Evolutionary conservation across 208 protist genomes (phyloP), one percentile per base, ranked within the genome.

Genomic region (Sergeia podlipaevii): DNA sequence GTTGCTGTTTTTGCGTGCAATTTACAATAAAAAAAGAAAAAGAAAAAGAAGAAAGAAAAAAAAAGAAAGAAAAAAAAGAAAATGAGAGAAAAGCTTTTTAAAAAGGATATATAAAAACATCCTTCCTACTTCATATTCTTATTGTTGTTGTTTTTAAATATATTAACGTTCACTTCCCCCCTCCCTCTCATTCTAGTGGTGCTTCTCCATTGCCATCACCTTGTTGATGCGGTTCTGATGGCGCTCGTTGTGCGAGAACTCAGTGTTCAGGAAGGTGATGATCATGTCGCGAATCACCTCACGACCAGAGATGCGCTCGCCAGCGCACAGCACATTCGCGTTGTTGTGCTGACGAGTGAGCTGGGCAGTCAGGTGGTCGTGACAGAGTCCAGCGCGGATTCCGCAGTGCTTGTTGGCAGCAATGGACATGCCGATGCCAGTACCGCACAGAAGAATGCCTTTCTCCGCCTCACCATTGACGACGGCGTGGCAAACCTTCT

Each of bases 381-480:
- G 78, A 75, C 90, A 97, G 29, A 98, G 73, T 13, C 91, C 96
- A 0, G 91, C 93, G 10, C 96, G 80, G 55, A 98, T 86, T 29
- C 93, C 95, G 11, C 55, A 38, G 37, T 91, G 59, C 64, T 98
- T 98, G 75, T 98, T 98, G 4, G 93, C 92, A 7, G 96, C 94
- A 41, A 98, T 97, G 33, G 64, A 84, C 63, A 98, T 97, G 26
- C 96, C 96, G 47, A 98, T 97, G 32, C 96, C 96, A 23, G 84
- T 97, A 44, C 95, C 95, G 61, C 96, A 98, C 4, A 97, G 42
- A 3, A 98, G 74, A 37, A 98, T 76, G 6, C 89, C 93, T 10
- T 50, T 60, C 28, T 93, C 85, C 27, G 55, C 74, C 60, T 87
- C 70, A 2, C 76, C 72, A 32, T 54, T 63, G 33, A 74, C 45